A percentile compares a stretch with the other conserved stretches of the same genome.
phyloP scores from a whole-genome alignment of 2,329 filamentous ascomycete genomes.

The Trichoderma sp. region DNA sequence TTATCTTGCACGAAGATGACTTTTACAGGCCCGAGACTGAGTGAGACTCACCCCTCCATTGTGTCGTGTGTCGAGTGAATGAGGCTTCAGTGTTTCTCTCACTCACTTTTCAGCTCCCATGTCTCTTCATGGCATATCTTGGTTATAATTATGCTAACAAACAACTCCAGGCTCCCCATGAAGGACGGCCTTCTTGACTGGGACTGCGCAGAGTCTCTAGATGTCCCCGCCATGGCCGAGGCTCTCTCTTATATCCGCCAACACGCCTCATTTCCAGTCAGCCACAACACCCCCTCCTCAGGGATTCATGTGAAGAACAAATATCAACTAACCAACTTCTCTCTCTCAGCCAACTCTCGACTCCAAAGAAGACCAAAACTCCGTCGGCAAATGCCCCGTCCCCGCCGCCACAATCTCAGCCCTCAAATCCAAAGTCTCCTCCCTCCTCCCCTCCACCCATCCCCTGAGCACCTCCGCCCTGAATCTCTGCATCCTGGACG shows the following conservation, averaged over 20 bases:
- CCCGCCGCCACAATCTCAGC: constrained; percentile 50
- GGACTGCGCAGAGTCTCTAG: constrained; percentile 83
- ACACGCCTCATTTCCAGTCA: constrained; percentile 67
- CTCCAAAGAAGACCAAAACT: constrained; percentile 63
- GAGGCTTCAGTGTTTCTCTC: not conserved
- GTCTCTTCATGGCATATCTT: constrained; percentile 21
- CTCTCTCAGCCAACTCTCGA: constrained; percentile 37
- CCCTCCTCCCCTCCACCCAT: constrained; percentile 51
- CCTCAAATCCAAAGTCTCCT: constrained; percentile 52
- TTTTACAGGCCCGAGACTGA: constrained; percentile 84
- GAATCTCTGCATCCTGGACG: constrained; percentile 77
- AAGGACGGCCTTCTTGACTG: constrained; percentile 76
- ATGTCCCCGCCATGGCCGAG: constrained; percentile 68
- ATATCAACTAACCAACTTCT: too few relatives aligned
- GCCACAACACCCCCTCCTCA: constrained; percentile 34
- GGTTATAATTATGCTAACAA: not conserved
- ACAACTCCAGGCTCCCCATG: constrained; percentile 52
- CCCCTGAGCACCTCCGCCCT: constrained; percentile 41
- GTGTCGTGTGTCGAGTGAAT: not conserved
- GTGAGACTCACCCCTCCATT: constrained; percentile 46
- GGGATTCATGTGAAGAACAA: too few relatives aligned
- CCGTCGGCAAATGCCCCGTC: constrained; percentile 59
- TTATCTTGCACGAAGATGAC: constrained; percentile 93
- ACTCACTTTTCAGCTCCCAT: not conserved
- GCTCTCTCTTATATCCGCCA: constrained; percentile 72